Percentiles rank a stretch among this genome's conserved stretches.
Conservation (phyloP, 805 yeast genomes). For the Pachysolen tannophilus region DNA sequence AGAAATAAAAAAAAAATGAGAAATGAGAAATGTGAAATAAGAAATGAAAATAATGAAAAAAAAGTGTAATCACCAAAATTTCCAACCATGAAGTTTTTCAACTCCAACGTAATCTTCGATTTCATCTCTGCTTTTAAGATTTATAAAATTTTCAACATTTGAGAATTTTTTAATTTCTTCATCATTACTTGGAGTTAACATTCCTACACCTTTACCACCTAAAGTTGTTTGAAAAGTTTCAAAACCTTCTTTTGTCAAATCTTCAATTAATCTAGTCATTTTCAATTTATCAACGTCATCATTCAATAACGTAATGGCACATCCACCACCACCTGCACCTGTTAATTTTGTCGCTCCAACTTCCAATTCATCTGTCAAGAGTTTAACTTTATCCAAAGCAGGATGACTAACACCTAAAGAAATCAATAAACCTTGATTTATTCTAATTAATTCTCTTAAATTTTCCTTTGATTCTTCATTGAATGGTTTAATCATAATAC, state of each 20-base stretch:
- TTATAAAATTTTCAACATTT: constrained; percentile 29
- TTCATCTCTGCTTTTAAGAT: constrained; percentile 31
- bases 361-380: constrained; percentile 50
- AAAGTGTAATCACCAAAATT: constrained; percentile 59
- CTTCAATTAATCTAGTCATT: constrained; percentile 26
- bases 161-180: constrained; percentile 7
- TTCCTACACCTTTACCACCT: constrained; percentile 89
- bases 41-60: too few relatives aligned
- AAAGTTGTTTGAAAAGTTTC: constrained; percentile 72
- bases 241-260: constrained; percentile 42
- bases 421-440: constrained; percentile 83
- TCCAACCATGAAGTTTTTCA: constrained; percentile 39
- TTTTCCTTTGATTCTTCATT: constrained; percentile 34
- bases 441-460: constrained; percentile 56
- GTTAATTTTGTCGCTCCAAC: constrained; percentile 90
- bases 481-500: constrained; percentile 46
- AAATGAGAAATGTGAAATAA: too few relatives aligned
- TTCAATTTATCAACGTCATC: constrained; percentile 29
- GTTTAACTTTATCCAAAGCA: constrained; percentile 66
- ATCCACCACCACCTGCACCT: constrained; percentile 99
- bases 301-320: constrained; percentile 80
- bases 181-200: constrained; percentile 18
- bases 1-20: too few relatives aligned
- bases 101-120: constrained; percentile 43
- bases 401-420: constrained; percentile 93